A percentile compares a stretch with the other conserved stretches of the same genome.
phyloP scores from a whole-genome alignment of 768 basidiomycete species.

The Russula brevipes region DNA sequence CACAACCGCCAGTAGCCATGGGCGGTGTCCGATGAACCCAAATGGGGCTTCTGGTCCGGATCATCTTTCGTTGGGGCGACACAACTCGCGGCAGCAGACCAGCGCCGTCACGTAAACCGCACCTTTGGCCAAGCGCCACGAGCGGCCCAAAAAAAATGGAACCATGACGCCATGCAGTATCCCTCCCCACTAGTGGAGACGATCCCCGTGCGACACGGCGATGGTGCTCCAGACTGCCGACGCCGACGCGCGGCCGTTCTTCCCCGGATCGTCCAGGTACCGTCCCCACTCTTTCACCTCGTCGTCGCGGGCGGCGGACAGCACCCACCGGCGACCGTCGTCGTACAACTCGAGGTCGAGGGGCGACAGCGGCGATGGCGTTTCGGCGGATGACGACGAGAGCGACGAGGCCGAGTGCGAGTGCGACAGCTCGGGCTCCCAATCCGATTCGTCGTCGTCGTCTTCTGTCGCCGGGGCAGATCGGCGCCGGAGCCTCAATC shows the following conservation, averaged over 20 bases:
- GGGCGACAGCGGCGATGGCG: neutral
- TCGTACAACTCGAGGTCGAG: neutral
- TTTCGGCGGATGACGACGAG: neutral
- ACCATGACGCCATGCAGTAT: neutral
- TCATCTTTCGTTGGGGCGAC: too few relatives aligned
- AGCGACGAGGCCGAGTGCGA: neutral
- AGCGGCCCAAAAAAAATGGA: neutral
- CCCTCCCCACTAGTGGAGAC: neutral
- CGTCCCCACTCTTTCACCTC: constrained; percentile 16
- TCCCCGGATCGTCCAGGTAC: neutral
- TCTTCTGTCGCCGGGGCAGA: neutral
- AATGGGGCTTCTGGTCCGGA: too few relatives aligned
- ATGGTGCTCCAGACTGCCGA: neutral
- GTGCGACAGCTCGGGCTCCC: neutral
- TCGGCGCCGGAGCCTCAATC: neutral
- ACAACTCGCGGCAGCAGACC: too few relatives aligned
- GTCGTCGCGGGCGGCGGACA: constrained; percentile 8
- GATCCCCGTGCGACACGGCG: neutral
- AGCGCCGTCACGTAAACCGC: too few relatives aligned
- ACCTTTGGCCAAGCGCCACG: neutral
- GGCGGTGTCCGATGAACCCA: too few relatives aligned
- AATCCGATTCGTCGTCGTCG: neutral
- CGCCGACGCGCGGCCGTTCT: neutral
- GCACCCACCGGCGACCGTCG: neutral
- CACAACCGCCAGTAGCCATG: too few relatives aligned